Evolutionary conservation across 176 grass and related monocot genomes (phyloP).

Genomic region (Avena eriantha): DNA sequence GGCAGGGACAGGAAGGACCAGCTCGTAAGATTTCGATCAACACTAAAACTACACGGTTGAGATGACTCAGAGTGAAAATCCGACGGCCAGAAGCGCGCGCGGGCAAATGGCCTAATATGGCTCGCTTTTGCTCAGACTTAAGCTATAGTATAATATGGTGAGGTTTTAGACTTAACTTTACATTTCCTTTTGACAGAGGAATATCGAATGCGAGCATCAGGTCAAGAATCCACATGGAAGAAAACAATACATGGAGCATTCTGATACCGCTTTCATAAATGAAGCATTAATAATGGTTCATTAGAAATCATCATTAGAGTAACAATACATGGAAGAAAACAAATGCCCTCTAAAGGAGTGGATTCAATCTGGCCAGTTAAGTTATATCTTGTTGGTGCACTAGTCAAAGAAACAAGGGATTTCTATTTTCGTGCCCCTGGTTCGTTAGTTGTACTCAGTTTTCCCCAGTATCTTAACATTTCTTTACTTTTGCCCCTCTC

Average conservation of each 20-base stretch:
- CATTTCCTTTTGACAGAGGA: neutral
- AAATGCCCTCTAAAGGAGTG: neutral
- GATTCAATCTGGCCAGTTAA: neutral
- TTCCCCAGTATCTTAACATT: too few species aligned
- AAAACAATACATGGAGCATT: neutral
- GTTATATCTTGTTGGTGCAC: neutral
- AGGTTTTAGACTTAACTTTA: neutral
- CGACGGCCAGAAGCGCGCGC: too few species aligned
- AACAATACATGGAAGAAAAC: neutral
- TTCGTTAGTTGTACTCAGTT: too few species aligned
- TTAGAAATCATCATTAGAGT: neutral
- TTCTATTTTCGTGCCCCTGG: too few species aligned
- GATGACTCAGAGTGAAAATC: too few species aligned
- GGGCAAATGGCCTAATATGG: too few species aligned
- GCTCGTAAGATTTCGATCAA: too few species aligned
- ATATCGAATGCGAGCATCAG: neutral
- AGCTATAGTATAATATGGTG: neutral
- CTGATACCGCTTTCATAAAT: neutral
- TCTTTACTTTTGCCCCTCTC: too few species aligned
- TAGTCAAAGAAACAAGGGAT: too few species aligned
- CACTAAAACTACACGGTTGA: too few species aligned
- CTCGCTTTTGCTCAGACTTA: too few species aligned
- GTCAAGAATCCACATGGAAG: neutral
- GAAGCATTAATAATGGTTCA: neutral
- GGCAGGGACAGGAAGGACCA: too few species aligned